Base-by-base conservation (phyloP, 805 yeast genomes). In the Debaryomyces prosopidis region DNA sequence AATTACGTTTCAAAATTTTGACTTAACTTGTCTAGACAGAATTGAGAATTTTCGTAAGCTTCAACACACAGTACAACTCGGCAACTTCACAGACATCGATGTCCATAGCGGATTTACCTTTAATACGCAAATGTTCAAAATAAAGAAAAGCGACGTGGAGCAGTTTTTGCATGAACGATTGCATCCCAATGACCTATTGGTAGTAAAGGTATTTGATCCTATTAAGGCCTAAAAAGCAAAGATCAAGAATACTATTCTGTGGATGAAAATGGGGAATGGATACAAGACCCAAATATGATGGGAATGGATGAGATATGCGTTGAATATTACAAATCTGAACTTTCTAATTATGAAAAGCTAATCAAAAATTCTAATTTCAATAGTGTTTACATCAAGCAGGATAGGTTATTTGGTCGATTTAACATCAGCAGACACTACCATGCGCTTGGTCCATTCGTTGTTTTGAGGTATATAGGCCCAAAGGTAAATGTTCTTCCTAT, bases 191-290 rank as follows among this genome's bases (percentile, higher is more conserved):
- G 39, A 36, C 3, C 6, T 18, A 36, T 26, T 36, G 10, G 23
- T 36, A 2, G 39, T 36, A 6, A 36, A 36, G 23, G 39, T 36
- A 12, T 36, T 36, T 36, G 39, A 36, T 36, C 39, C 39, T 36
- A 3, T 18, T 20, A 36, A 36, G 19, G 19, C 14, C 15, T 18
- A 36, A 3, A 36, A n/a, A n/a, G n/a, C n/a, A n/a, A n/a, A n/a
- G n/a, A n/a, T n/a, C n/a, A n/a, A n/a, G n/a, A n/a, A n/a, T n/a
- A n/a, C n/a, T n/a, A n/a, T n/a, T n/a, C n/a, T n/a, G n/a, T n/a
- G n/a, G n/a, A n/a, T n/a, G n/a, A n/a, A n/a, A n/a, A n/a, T n/a
- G n/a, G 39, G 20, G 30, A 26, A 26, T 26, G 11, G 10, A 27
- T 3, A 12, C 5, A 36, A 11, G 39, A 14, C 14, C 19, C 5